Evolutionary conservation across 768 basidiomycete genomes (phyloP), one percentile per base, ranked within the genome.

Genomic region (Termitomyces sp.): DNA sequence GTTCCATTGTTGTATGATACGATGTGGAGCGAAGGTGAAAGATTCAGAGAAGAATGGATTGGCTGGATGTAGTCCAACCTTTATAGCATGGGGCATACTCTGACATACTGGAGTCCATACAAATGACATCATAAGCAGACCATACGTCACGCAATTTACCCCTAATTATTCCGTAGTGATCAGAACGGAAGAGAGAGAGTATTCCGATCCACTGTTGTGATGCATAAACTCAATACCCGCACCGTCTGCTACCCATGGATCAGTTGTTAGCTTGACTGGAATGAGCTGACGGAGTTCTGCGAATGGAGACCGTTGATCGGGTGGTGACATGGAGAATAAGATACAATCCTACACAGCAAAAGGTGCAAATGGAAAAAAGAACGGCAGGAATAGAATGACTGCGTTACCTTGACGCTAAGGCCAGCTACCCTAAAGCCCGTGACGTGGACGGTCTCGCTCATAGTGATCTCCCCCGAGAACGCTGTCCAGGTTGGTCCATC

Each of bases 391-490:
- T 35, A 27, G n/a, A 37, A 14, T 27, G 10, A 21, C 19, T 19
- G 47, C 74, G 38, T 49, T 66, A 87, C 88, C 75, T 82, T 82
- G 42, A 89, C 81, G 9, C 73, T 77, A 32, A 91, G 73, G 9
- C 86, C 88, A 21, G 81, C 80, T 4, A 85, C 84, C 63, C 69
- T 82, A 69, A 91, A 90, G 0, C 84, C 86, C n/a, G 79, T 72
- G 12, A 85, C 73, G 51, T 76, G 81, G 52, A 85, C 69, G 8
- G 71, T 65, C 4, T 75, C 68, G 46, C 72, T 70, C 27, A 87
- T 76, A n/a, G 61, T 67, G 19, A 90, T 82, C 56, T 88, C 82
- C 9, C 89, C 89, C 19, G 73, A 75, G 62, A 83, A 90, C 1
- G 82, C 75, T 11, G 78, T 75, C 81, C 82, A 87, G 19, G 77